Evolutionary conservation across 257 asterid genomes (phyloP).

Genomic region (Phtheirospermum japonicum): DNA sequence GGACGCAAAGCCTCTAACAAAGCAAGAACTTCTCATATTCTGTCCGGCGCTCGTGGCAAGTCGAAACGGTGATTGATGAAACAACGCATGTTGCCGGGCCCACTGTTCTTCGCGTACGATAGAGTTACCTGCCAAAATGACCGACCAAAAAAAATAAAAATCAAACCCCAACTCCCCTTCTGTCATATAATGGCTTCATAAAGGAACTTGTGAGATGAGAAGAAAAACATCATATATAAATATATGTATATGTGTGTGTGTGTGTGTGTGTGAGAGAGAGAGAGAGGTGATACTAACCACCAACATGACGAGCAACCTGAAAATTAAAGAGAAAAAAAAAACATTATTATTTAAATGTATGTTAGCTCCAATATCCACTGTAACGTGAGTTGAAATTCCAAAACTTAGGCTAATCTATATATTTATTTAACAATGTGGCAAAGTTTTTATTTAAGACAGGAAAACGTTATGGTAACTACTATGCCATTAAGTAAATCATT

Average conservation of each 20-base stretch:
- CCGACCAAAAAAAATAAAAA: neutral
- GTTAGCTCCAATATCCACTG: neutral
- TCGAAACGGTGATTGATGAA: slow-evolving; percentile 42
- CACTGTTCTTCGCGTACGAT: slow-evolving; percentile 31
- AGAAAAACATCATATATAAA: slow-evolving; percentile 18
- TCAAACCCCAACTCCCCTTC: slow-evolving; percentile 9
- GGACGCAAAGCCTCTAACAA: slow-evolving; percentile 63
- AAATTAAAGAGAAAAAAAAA: slow-evolving; percentile 19
- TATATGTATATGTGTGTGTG: neutral
- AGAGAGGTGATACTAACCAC: slow-evolving; percentile 39
- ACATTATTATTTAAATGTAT: neutral
- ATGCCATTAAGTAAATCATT: no score
- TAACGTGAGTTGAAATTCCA: no score
- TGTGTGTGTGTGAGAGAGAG: no score
- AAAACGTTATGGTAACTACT: neutral
- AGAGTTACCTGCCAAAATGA: slow-evolving; percentile 48
- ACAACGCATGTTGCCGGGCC: slow-evolving; percentile 34
- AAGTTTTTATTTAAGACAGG: neutral
- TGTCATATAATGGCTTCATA: slow-evolving; percentile 2
- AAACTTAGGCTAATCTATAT: no score
- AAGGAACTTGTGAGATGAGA: neutral
- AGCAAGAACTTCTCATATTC: slow-evolving; percentile 34
- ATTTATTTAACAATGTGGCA: neutral
- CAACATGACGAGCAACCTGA: slow-evolving; percentile 52
- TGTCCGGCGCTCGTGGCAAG: slow-evolving; percentile 36